Base-by-base conservation (phyloP, 1,284 basidiomycete species). In the Trametes versicolor region DNA sequence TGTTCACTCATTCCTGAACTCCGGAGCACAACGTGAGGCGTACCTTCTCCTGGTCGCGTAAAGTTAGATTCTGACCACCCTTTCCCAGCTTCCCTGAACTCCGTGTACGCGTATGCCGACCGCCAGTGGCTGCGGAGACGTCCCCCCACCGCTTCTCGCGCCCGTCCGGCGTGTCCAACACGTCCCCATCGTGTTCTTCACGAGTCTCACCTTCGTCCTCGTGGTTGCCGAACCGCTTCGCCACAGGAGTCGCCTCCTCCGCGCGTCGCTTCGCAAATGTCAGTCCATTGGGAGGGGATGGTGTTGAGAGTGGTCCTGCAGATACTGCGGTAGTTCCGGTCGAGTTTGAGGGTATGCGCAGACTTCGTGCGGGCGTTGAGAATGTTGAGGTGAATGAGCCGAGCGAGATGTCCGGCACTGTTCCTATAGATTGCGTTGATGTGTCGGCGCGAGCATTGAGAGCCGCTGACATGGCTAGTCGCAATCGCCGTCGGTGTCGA, bases 31-130 rank as follows among this genome's bases (percentile, higher is more conserved):
- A 37, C 34, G 27, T 10, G 36, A 62, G 17, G 78, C 85, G 63
- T 72, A 95, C 96, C 87, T 98, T 96, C 80, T 98, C 96, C 77
- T 98, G 96, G 76, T 98, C 96, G 10, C 95, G 85, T 17, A 98
- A 82, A 0, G 96, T 97, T 70, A 97, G 82, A 29, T 92, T 88
- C 13, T 74, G 58, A 2, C 82, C 85, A 1, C 85, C 87, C 74
- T 92, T 92, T 43, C 82, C 79, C 12, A 80, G 79, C 17, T 76
- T 70, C 27, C 80, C 79, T 15, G 64, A 45, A 19, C 63, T 69
- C 41, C 79, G 81, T n/a, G 80, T 78, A 65, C 84, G 77, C 58
- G 78, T 77, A 74, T 81, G 80, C 58, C 80, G 72, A 34, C 83
- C 82, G 19, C 87, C 84, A 3, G 85, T 85, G 37, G 83, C 85